Evolutionary conservation across 495 filamentous ascomycete genomes (phyloP), one percentile per base, ranked within the genome.

Genomic region (Aspergillus conjunctus): DNA sequence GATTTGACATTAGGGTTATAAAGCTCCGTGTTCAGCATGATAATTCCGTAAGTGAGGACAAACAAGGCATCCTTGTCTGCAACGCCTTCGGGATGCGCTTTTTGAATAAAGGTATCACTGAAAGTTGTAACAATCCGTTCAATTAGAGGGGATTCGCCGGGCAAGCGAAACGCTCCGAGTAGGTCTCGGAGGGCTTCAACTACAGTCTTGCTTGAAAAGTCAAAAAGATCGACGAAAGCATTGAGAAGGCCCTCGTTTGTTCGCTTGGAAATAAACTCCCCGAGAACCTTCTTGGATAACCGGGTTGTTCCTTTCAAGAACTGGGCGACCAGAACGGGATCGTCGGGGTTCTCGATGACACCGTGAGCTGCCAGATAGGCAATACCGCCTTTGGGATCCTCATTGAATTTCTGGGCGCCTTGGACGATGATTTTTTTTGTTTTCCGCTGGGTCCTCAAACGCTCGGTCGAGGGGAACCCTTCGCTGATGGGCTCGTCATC

Each of bases 1-100:
- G 78, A 71, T 73, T 96, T 97, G 49, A 97, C 71, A 63, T 96
- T 98, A 3, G 92, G 91, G 68, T 94, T 98, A 70, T 98, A 93
- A 62, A 92, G 88, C 63, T 98, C 94, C 4, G 94, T 94, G 65
- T 96, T 96, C 59, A 96, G 78, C 86, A 96, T 90, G 72, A 99
- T 96, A 65, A 97, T 96, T 17, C 91, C 94, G 71, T 98, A 99
- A 0, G 91, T 93, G 46, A 99, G 80, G 39, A 98, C 81, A 68
- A 88, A 97, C 22, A 93, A 83, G n/a, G 91, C 86, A 72, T 98
- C 95, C 61, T 92, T 89, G 68, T 94, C 87, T 3, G 86, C 88
- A 60, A 99, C 84, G n/a, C 83, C 87, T 55, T 90, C 83, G 0
- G 91, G 90, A 12, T 84, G 80, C 3, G 79, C 82, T 62, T 84